These are phyloP conservation scores for Colletotrichum gigasporum DNA, from an alignment of 2,329 filamentous ascomycete genomes.

Conservation along the genomic window DNA sequence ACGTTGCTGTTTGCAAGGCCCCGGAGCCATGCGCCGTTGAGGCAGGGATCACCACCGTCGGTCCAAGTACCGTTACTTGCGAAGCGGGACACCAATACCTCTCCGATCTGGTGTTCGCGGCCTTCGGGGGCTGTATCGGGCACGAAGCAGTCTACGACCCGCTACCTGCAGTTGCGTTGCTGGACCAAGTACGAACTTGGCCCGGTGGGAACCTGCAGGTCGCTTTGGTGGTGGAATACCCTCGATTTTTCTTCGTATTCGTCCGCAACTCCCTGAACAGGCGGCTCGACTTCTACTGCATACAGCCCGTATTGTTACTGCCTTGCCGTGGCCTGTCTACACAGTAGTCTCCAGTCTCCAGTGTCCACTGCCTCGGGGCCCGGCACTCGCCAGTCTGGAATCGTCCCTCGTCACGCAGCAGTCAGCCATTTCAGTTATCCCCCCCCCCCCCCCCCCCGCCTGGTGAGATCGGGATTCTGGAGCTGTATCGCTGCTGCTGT, in stretches of 20 bases:
- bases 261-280: slow-evolving; percentile 5
- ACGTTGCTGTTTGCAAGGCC: slow-evolving; percentile 17
- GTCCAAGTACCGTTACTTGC: slow-evolving; percentile 16
- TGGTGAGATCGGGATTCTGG: neutral
- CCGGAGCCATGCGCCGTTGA: neutral
- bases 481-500: neutral
- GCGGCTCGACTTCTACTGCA: slow-evolving; percentile 1
- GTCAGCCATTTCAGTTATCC: neutral
- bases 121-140: slow-evolving; percentile 8
- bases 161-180: neutral
- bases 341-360: slow-evolving; percentile 7
- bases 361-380: slow-evolving; percentile 13
- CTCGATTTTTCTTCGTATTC: slow-evolving; percentile 21
- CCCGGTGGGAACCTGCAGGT: slow-evolving; percentile 24
- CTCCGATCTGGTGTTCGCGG: neutral
- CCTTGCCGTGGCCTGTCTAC: slow-evolving; percentile 3
- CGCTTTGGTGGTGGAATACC: slow-evolving; percentile 10
- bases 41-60: slow-evolving; percentile 13
- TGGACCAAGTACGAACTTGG: slow-evolving; percentile 18
- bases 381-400: slow-evolving; percentile 13
- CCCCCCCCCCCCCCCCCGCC: neutral
- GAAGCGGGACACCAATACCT: slow-evolving; percentile 19
- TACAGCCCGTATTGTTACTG: slow-evolving; percentile 16
- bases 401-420: slow-evolving; percentile 5
- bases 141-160: neutral